Base-by-base conservation (phyloP, 169 alveolate species). In the Cryptosporidium parvum region DNA sequence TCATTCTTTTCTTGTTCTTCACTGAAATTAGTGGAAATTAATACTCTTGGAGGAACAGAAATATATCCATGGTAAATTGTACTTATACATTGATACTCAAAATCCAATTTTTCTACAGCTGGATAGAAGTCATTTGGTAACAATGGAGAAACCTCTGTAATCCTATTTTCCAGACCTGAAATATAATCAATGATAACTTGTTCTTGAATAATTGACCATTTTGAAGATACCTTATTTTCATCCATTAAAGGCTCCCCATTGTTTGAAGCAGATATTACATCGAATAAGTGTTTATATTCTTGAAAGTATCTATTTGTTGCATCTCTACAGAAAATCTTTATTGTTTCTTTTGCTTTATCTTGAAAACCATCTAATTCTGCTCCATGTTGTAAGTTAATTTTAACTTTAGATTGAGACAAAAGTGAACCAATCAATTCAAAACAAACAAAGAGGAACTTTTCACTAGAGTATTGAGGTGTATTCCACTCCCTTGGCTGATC, bases 401-500 rank as follows among this genome's bases (percentile, higher is more conserved):
- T 37, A 14, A 39, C 59, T 51, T 67, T 80, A 18, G 56, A 42
- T n/a, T 65, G 53, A 8, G 75, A 62, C 14, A 80, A 37, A 53
- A 80, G 29, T 29, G 89, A 80, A 23, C 75, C 52, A 18, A 80
- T 14, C 8, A 80, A 9, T 39, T 80, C 89, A 18, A 80, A 68
- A 65, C 89, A 80, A 44, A 80, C 89, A 80, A 80, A 80, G 4
- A 61, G 44, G 62, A 80, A 80, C 62, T 80, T 80, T 21, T 80
- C 89, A 44, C 89, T 59, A 33, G 73, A 44, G 70, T 80, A 80
- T 44, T 80, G 89, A 8, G 89, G 89, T 4, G 89, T 80, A 35
- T 80, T 80, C 89, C 89, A 80, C 33, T 80, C 89, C 16, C 23
- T 62, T 33, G 89, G 89, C 56, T 59, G 89, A 2, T 61, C 75